These are phyloP conservation scores for Fagus crenata DNA, from an alignment of 306 rosid species.

Conservation along the genomic window DNA sequence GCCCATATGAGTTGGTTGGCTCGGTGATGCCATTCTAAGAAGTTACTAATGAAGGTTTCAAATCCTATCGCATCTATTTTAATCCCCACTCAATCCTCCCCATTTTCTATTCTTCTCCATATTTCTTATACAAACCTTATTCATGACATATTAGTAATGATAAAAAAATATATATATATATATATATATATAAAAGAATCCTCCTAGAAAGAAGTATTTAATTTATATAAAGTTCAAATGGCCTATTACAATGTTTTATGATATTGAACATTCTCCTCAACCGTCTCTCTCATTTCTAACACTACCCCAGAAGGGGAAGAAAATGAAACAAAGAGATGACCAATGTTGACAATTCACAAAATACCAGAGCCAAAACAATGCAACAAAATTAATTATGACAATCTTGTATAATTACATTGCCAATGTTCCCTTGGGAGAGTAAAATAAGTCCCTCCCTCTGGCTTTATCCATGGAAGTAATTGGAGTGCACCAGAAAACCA, in stretches of 20 bases:
- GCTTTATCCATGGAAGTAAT: constrained; percentile 15
- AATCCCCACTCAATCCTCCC: too few species aligned
- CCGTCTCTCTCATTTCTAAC: background rate
- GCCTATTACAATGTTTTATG: background rate
- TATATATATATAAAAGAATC: background rate
- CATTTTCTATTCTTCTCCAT: too few species aligned
- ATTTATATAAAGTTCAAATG: background rate
- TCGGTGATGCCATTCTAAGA: too few species aligned
- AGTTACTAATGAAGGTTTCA: too few species aligned
- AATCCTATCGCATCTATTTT: too few species aligned
- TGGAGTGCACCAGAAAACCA: background rate
- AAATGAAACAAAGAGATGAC: background rate
- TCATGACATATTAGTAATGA: background rate
- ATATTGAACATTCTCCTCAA: background rate
- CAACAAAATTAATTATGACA: background rate
- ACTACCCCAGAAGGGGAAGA: background rate
- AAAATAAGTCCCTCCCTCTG: background rate
- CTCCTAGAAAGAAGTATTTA: background rate
- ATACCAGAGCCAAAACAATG: background rate
- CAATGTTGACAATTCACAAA: background rate
- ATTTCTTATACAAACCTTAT: background rate
- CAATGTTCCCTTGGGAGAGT: background rate
- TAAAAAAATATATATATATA: too few species aligned
- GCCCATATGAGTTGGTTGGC: too few species aligned
- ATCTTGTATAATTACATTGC: constrained; percentile 10